phyloP scores from a whole-genome alignment of 129 eudicot genomes.

The Sambucus nigra region DNA sequence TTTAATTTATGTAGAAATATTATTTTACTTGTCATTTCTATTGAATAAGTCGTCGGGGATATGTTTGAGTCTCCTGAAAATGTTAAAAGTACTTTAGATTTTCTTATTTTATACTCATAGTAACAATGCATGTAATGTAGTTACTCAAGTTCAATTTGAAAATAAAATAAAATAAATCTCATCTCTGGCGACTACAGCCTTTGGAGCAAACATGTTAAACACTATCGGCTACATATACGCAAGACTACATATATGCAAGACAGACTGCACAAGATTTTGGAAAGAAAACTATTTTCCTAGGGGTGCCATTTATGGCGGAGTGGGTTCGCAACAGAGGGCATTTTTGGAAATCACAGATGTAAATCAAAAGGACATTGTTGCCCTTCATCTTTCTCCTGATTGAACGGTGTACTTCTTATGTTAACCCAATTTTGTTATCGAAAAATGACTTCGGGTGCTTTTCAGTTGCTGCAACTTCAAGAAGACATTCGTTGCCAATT shows the following conservation, averaged over 20 bases:
- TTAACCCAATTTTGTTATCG: neutral
- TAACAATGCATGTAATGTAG: no score
- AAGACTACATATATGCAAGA: no score
- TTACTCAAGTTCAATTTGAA: no score
- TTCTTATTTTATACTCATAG: no score
- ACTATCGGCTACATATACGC: slow-evolving; percentile 93
- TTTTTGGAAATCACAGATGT: slow-evolving; percentile 73
- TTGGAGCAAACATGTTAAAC: slow-evolving; percentile 75
- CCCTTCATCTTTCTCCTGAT: neutral
- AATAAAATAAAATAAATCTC: no score
- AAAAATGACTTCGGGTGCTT: slow-evolving; percentile 54
- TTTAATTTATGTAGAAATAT: no score
- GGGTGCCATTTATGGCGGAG: slow-evolving; percentile 95
- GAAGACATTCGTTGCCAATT: slow-evolving; percentile 64
- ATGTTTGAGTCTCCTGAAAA: no score
- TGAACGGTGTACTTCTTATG: neutral
- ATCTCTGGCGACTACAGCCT: no score
- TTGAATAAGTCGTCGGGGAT: no score
- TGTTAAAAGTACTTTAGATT: no score
- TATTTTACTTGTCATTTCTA: no score
- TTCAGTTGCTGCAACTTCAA: slow-evolving; percentile 89
- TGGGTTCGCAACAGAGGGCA: slow-evolving; percentile 97
- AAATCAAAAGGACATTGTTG: neutral
- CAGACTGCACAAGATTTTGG: slow-evolving; percentile 96
- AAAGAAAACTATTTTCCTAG: slow-evolving; percentile 81